Evolutionary conservation across 2,329 filamentous ascomycete genomes (phyloP).

Genomic region (Elsinoe necatrix): DNA sequence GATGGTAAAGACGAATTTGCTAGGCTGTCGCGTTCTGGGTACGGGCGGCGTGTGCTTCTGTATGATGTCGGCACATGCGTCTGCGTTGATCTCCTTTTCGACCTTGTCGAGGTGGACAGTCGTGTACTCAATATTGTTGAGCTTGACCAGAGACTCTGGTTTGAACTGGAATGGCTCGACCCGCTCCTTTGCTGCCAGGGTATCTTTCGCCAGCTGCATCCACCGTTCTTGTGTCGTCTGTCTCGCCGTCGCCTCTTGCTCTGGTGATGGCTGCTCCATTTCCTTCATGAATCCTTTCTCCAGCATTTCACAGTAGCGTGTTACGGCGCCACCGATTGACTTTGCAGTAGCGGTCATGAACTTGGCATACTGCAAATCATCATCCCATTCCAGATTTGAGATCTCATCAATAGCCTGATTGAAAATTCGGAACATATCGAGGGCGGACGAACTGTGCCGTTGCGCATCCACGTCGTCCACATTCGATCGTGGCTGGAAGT

Average conservation of each 20-base stretch:
- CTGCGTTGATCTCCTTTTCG: constrained; percentile 82
- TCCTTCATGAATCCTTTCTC: constrained; percentile 79
- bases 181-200: constrained; percentile 85
- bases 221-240: constrained; percentile 87
- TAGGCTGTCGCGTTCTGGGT: constrained; percentile 55
- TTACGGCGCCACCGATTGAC: constrained; percentile 71
- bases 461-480: constrained; percentile 62
- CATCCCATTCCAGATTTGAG: constrained; percentile 78
- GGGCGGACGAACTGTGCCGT: constrained; percentile 83
- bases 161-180: constrained; percentile 96
- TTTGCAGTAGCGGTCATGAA: constrained; percentile 94
- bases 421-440: constrained; percentile 90
- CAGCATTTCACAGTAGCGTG: constrained; percentile 82
- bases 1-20: constrained; percentile 95
- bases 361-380: constrained; percentile 85
- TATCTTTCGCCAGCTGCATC: constrained; percentile 87
- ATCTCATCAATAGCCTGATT: constrained; percentile 86
- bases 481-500: constrained; percentile 63
- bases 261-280: constrained; percentile 84
- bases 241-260: constrained; percentile 68
- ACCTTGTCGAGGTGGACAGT: constrained; percentile 86
- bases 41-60: constrained; percentile 63
- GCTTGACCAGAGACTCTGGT: constrained; percentile 90
- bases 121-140: constrained; percentile 95
- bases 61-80: constrained; percentile 77